Conservation (phyloP, 345 rosid species). For the Eutrema japonicum region DNA sequence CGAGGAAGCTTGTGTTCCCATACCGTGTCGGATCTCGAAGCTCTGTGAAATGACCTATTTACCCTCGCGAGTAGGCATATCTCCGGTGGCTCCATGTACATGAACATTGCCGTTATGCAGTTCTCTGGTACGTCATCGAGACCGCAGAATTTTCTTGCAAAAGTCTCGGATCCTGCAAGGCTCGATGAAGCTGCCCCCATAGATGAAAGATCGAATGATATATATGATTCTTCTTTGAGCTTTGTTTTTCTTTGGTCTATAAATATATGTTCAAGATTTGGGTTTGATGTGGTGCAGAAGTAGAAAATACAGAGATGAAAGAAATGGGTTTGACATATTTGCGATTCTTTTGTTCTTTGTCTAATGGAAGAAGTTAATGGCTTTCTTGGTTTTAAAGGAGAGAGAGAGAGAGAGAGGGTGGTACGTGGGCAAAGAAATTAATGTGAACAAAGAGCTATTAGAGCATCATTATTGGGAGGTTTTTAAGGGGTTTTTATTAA, state of each 20-base stretch:
- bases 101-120: conserved; percentile 64
- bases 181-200: conserved; percentile 74
- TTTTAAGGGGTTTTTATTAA: too few relatives aligned
- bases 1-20: conserved; percentile 88
- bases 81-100: conserved; percentile 79
- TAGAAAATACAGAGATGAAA: conserved; percentile 57
- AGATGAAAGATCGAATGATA: conserved; percentile 20
- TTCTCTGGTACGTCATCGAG: conserved; percentile 76
- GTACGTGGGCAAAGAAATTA: conserved; percentile 22
- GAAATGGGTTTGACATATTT: conserved; percentile 53
- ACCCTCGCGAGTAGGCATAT: conserved; percentile 72
- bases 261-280: conserved; percentile 1
- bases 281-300: conserved; percentile 59
- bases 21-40: conserved; percentile 72
- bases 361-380: conserved; percentile 30
- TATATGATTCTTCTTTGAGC: background rate
- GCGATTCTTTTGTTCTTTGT: conserved; percentile 41
- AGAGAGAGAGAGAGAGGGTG: conserved; percentile 19
- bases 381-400: conserved; percentile 34
- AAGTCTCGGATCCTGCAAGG: conserved; percentile 35
- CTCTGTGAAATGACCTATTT: conserved; percentile 61
- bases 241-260: background rate
- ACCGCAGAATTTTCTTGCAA: conserved; percentile 33
- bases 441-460: conserved; percentile 23
- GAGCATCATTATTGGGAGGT: too few relatives aligned